phyloP scores from a whole-genome alignment of 441 rosid species.

The Pelargonium australe region DNA sequence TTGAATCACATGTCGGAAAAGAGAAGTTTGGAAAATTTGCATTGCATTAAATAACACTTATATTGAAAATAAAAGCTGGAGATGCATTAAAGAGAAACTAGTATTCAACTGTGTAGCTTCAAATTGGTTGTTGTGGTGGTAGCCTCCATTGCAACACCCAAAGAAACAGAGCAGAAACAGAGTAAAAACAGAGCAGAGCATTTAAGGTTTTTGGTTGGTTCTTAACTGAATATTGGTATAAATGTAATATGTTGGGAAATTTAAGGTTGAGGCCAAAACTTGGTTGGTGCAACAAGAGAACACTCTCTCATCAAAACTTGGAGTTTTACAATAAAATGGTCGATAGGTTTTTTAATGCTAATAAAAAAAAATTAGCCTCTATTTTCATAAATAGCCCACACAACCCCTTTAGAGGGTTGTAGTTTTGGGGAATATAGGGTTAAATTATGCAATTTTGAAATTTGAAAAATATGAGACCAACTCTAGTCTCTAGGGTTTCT shows the following conservation, averaged over 20 bases:
- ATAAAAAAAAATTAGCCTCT: background rate
- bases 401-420: background rate
- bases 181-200: no score
- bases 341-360: background rate
- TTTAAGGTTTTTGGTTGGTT: background rate
- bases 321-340: background rate
- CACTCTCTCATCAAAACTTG: background rate
- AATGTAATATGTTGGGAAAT: background rate
- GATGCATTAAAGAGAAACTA: background rate
- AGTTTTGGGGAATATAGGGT: background rate
- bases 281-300: background rate
- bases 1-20: no score
- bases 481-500: no score
- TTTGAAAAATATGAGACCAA: background rate
- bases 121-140: no score
- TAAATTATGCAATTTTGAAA: background rate
- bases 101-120: background rate
- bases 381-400: background rate
- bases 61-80: background rate
- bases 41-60: no score
- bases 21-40: no score
- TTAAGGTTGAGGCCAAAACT: background rate
- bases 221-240: background rate
- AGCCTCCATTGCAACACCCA: no score
- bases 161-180: no score